A percentile compares a stretch with the other conserved stretches of the same genome.
Conservation (phyloP, 2,329 filamentous ascomycete genomes). For the Dactylellina haptotyla region DNA sequence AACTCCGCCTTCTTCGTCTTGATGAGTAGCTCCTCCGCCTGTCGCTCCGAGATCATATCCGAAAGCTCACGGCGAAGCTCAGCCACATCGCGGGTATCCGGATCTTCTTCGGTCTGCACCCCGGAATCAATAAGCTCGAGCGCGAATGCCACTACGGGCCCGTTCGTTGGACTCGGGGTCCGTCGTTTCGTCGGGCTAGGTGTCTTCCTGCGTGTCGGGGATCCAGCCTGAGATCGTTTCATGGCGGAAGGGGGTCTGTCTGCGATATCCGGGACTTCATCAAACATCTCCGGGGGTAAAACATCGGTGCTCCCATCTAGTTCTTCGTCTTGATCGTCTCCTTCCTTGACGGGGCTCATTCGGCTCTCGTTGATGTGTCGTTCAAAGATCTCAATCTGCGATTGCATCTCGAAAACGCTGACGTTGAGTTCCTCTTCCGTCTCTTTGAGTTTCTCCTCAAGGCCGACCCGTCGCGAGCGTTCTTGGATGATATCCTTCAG, state of each 20-base stretch:
- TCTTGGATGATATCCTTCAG: conserved; percentile 48
- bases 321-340: background rate
- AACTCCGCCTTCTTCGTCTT: conserved; percentile 42
- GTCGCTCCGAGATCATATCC: conserved; percentile 43
- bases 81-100: conserved; percentile 21
- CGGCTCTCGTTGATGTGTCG: conserved; percentile 46
- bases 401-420: conserved; percentile 51
- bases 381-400: conserved; percentile 49
- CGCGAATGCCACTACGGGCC: conserved; percentile 2
- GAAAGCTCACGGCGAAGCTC: conserved; percentile 25
- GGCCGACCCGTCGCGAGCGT: conserved; percentile 26
- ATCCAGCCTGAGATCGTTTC: background rate
- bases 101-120: conserved; percentile 22
- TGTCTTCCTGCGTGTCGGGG: conserved; percentile 25
- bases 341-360: conserved; percentile 48
- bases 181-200: conserved; percentile 39
- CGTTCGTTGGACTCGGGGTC: conserved; percentile 25
- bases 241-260: background rate
- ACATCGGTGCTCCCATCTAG: conserved; percentile 1
- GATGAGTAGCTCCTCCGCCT: conserved; percentile 27
- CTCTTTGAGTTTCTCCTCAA: conserved; percentile 49
- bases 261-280: conserved; percentile 33
- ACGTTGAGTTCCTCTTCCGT: conserved; percentile 53
- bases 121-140: conserved; percentile 8
- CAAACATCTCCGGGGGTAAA: conserved; percentile 41